Evolutionary conservation across 768 basidiomycete species (phyloP).

Genomic region (Mycena latifolia): DNA sequence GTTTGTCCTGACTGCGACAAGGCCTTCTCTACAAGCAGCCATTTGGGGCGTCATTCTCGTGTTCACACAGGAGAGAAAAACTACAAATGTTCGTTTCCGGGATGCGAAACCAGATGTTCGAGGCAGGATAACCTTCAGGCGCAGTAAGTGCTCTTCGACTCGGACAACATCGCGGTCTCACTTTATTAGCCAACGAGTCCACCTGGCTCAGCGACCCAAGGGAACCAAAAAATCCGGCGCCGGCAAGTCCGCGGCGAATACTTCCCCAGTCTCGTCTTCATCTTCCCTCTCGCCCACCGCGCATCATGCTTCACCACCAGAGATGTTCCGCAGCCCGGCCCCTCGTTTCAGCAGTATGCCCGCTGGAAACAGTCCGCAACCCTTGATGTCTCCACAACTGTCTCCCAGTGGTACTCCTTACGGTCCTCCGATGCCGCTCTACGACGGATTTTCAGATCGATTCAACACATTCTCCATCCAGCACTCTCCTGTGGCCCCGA

Average conservation of each 20-base stretch:
- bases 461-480: conserved; percentile 3
- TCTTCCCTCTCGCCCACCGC: conserved; percentile 8
- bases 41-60: conserved; percentile 71
- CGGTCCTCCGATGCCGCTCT: conserved; percentile 8
- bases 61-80: conserved; percentile 80
- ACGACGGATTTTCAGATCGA: conserved; percentile 4
- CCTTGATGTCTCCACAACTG: conserved; percentile 9
- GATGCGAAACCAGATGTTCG: conserved; percentile 75
- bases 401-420: too few species aligned
- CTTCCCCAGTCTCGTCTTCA: conserved; percentile 10
- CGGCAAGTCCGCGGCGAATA: neutral
- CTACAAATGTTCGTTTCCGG: conserved; percentile 76
- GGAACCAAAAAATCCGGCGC: conserved; percentile 5
- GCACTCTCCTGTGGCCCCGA: neutral
- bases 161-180: conserved; percentile 1
- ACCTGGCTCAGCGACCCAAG: conserved; percentile 13
- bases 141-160: conserved; percentile 16
- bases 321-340: conserved; percentile 6
- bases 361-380: conserved; percentile 14
- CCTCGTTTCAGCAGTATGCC: conserved; percentile 19
- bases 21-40: conserved; percentile 74
- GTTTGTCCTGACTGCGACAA: conserved; percentile 66
- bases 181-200: conserved; percentile 16
- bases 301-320: conserved; percentile 3
- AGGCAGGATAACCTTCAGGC: conserved; percentile 69